Base-by-base conservation (phyloP, 108 stramenopile species). In the Craspedostauros australis region DNA sequence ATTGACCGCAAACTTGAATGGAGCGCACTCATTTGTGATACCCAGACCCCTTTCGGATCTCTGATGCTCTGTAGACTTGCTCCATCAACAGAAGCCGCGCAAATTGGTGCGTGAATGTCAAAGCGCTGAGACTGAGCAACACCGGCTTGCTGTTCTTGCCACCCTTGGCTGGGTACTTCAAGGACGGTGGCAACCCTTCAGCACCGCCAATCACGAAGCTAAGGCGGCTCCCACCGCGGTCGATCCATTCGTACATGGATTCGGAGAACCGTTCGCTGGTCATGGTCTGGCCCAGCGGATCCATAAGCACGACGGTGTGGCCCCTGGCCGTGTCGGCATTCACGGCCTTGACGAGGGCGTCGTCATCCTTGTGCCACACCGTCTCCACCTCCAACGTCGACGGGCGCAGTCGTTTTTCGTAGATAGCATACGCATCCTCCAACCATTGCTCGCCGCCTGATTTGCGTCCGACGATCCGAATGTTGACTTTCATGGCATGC, bases 41-140 rank as follows among this genome's bases (percentile, higher is more conserved):
- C 4, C 78, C 77, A n/a, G 77, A 75, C 14, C 94, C 94, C 64
- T 82, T 88, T 32, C 78, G 75, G 27, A 95, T 95, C 57, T 95
- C 91, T 18, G 79, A 72, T 2, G 89, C 91, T 24, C 94, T 54
- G 65, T 95, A 95, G 30, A 95, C 88, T 64, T 95, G 94, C 66
- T 95, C 94, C 48, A 89, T 76, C 54, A 95, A 64, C 15, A 93
- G 25, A 20, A 81, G 75, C 44, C 94, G 54, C 27, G 94, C 89
- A 73, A 92, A 88, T 72, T 93, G 89, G 57, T 95, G 94, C 0
- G 94, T 93, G 48, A 95, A 91, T 16, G 94, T 95, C 57, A 95
- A 51, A 16, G 66, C 36, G 27, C 83, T 78, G 47, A 95, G 57
- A 60, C 86, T 85, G 27, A 88, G 57, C 43, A 75, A 46, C 11